phyloP scores from a whole-genome alignment of 805 yeast genomes.

The Starmerella etchellsii region DNA sequence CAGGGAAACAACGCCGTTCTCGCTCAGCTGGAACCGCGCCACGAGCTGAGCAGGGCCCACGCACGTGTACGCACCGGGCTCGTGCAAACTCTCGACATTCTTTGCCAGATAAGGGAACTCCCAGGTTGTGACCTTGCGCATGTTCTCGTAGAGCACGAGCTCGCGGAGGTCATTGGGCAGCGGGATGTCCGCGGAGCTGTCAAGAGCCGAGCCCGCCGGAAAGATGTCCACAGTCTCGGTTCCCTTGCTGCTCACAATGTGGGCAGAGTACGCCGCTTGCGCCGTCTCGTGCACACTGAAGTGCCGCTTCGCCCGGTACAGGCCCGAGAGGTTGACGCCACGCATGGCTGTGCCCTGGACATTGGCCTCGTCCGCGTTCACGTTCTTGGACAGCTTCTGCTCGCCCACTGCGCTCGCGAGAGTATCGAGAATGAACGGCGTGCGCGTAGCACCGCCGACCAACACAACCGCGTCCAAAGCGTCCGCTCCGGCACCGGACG shows the following conservation, averaged over 20 bases:
- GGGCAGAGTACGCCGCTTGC: conserved; percentile 33
- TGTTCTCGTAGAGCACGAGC: conserved; percentile 32
- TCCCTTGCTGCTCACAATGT: conserved; percentile 23
- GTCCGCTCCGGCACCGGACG: conserved; percentile 26
- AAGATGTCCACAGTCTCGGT: conserved; percentile 8
- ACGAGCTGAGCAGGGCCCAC: conserved; percentile 10
- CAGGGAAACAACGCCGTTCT: conserved; percentile 16
- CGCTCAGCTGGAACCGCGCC: conserved; percentile 15
- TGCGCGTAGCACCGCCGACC: conserved; percentile 84
- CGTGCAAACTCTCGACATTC: conserved; percentile 22
- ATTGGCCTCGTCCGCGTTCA: conserved; percentile 91
- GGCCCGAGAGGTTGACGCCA: conserved; percentile 61
- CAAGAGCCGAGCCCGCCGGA: conserved; percentile 25
- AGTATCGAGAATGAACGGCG: conserved; percentile 57
- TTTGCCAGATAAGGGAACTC: conserved; percentile 20
- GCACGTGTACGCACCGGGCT: conserved; percentile 18
- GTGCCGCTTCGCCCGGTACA: conserved; percentile 46
- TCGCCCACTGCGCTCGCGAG: conserved; percentile 41
- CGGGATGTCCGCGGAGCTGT: conserved; percentile 24
- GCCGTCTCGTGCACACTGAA: conserved; percentile 48
- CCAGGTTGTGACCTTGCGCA: conserved; percentile 26
- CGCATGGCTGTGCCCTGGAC: conserved; percentile 80
- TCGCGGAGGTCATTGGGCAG: conserved; percentile 21
- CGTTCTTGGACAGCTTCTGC: conserved; percentile 50
- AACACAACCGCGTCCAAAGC: conserved; percentile 40